Conservation (phyloP, 2,329 filamentous ascomycete species). For the Diaporthe batatas region DNA sequence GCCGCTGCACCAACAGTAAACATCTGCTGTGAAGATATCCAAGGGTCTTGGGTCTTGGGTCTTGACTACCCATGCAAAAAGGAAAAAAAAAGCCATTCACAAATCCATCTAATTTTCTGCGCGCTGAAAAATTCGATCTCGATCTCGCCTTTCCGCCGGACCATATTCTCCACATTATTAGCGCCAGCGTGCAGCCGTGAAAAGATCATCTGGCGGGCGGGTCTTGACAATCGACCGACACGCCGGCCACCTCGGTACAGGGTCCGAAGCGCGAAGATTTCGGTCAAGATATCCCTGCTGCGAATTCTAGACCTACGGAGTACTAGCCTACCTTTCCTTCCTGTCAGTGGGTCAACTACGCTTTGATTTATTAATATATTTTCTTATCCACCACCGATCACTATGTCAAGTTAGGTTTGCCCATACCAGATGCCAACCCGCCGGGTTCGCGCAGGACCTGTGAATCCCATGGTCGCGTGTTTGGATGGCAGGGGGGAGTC, state of each 20-base stretch:
- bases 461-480: background rate
- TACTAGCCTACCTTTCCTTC: background rate
- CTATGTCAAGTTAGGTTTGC: background rate
- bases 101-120: background rate
- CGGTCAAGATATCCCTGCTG: background rate
- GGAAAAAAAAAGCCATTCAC: background rate
- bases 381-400: background rate
- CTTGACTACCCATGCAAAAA: too few relatives aligned
- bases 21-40: background rate
- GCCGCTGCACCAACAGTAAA: background rate
- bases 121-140: background rate
- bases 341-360: background rate
- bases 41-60: too few relatives aligned
- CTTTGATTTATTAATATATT: background rate
- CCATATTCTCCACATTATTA: conserved; percentile 7
- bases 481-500: background rate
- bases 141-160: conserved; percentile 2
- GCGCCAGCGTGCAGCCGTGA: conserved; percentile 17
- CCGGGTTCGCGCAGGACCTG: background rate
- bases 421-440: conserved; percentile 11
- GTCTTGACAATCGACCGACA: conserved; percentile 14
- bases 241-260: conserved; percentile 27
- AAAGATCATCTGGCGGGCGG: conserved; percentile 25
- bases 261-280: conserved; percentile 31
- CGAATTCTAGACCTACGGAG: background rate